A percentile compares a stretch with the other conserved stretches of the same genome.
phyloP scores from a whole-genome alignment of 2,329 filamentous ascomycete species.

The Pseudogymnoascus pannorum region DNA sequence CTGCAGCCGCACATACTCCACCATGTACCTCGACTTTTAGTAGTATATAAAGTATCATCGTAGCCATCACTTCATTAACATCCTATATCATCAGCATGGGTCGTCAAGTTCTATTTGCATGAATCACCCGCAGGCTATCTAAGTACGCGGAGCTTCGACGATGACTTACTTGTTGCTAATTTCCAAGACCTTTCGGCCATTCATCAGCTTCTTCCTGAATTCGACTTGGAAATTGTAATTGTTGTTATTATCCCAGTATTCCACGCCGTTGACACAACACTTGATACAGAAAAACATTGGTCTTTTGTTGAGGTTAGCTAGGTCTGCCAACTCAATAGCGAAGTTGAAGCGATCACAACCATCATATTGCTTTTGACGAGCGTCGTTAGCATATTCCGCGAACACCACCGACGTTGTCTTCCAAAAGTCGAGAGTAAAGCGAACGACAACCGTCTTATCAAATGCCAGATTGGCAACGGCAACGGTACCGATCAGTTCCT shows the following conservation, averaged over 20 bases:
- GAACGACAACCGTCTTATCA: slow-evolving; percentile 76
- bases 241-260: slow-evolving; percentile 98
- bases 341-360: slow-evolving; percentile 87
- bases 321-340: slow-evolving; percentile 84
- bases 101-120: too few species aligned
- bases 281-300: slow-evolving; percentile 87
- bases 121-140: too few species aligned
- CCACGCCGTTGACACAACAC: slow-evolving; percentile 74
- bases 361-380: slow-evolving; percentile 58
- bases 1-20: background rate
- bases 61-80: too few species aligned
- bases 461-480: slow-evolving; percentile 85
- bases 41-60: too few species aligned
- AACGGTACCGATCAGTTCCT: slow-evolving; percentile 76
- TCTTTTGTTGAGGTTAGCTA: slow-evolving; percentile 85
- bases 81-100: too few species aligned
- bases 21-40: too few species aligned
- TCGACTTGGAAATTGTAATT: slow-evolving; percentile 85
- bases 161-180: background rate
- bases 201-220: slow-evolving; percentile 71
- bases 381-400: slow-evolving; percentile 68
- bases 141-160: too few species aligned
- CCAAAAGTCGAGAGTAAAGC: slow-evolving; percentile 97
- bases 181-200: background rate
- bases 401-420: too few species aligned